Base-by-base conservation (phyloP, 805 yeast genomes). In the Wickerhamomyces queroliae region DNA sequence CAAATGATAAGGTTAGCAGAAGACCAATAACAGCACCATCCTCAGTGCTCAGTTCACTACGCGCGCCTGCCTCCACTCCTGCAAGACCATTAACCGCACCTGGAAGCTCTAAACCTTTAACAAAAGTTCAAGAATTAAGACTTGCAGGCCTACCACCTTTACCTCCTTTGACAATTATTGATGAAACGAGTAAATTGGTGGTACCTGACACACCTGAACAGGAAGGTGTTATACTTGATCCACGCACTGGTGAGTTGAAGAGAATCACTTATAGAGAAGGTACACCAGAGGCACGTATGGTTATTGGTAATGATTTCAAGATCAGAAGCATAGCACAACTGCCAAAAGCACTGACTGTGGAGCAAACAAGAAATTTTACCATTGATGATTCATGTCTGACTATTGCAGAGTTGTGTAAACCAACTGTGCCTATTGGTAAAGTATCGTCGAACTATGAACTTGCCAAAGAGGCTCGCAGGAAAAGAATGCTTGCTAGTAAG, bases 391-490 rank as follows among this genome's bases (percentile, higher is more conserved):
- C 71, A 1, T 57, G 56, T 20, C 74, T 84, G 55, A 78, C 78
- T 0, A 72, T 85, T 76, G 78, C 73, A 3, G 91, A 84, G 41
- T 61, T 85, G 37, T 84, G 93, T 61, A 80, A 73, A 48, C 86
- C 83, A 3, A 55, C 66, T 10, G 57, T 84, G 18, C 84, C 85
- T 5, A 70, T 85, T 49, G 95, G 95, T 11, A 64, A 66, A 46
- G 69, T 72, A 5, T 79, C 88, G 10, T 69, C 72, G 5, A 75
- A 80, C 50, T 84, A 67, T 52, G 66, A 66, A 11, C 59, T 66
- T 38, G 88, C 83, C 1, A 61, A 66, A 40, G 70, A 64, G 30
- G 95, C 89, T 4, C 61, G 63, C 19, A 58, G 55, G 39, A 56
- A 53, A 16, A 61, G 63, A 37, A 46, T 55, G 45, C 46, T 50